Evolutionary conservation across 1,284 basidiomycete genomes (phyloP), one percentile per base, ranked within the genome.

Genomic region (Agaricales sp.): DNA sequence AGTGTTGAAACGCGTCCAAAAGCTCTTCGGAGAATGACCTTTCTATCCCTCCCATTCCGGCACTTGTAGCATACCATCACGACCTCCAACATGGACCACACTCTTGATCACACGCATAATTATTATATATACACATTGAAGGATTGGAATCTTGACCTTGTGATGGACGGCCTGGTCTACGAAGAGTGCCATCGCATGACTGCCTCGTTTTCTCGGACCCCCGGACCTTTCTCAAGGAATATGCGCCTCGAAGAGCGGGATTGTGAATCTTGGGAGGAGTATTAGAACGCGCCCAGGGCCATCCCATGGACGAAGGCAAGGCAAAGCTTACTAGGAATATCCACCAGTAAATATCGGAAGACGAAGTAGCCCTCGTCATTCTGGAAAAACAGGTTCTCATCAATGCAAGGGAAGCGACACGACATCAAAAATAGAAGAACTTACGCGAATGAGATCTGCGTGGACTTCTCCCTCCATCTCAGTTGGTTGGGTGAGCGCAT

Each of bases 1-100:
- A 1, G 82, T 99, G 26, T 74, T 99, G 59, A 99, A 97, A 67
- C 84, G 96, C 45, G 96, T 99, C 4, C 92, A 97, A 75, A 99
- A 92, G 68, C 75, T 97, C 24, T 89, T 92, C 61, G 94, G 93
- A 60, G 93, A 96, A 68, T 83, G 72, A 59, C 49, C 30, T 14
- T 18, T 37, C 21, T n/a, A n/a, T n/a, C n/a, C n/a, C n/a, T n/a
- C n/a, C n/a, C n/a, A n/a, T n/a, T n/a, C n/a, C n/a, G n/a, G n/a
- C n/a, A n/a, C n/a, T n/a, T n/a, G n/a, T n/a, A n/a, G 39, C 25
- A 37, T 47, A 43, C 26, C 35, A 45, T 14, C 45, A 41, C 39
- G 26, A 50, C 47, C 43, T 46, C 16, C 20, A 37, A 22, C 23
- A 50, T 43, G 38, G 45, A 18, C 30, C 4, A 37, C 20, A n/a